Conservation (phyloP, 441 rosid species). For the Lepidium campestre region DNA sequence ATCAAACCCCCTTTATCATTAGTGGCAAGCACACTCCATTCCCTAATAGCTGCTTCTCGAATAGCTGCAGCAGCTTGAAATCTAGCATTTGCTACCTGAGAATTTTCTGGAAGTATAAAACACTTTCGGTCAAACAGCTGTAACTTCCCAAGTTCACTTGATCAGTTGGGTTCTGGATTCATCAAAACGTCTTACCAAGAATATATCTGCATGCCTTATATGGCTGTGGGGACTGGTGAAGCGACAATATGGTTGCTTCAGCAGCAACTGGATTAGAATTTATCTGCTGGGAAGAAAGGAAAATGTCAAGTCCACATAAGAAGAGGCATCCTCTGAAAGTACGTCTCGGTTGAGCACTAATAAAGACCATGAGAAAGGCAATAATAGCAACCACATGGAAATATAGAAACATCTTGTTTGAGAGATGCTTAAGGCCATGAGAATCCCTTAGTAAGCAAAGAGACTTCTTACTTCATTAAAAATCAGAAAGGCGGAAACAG, state of each 20-base stretch:
- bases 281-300: constrained; percentile 44
- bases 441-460: not conserved
- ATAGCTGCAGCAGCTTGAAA: constrained; percentile 97
- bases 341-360: not conserved
- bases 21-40: constrained; percentile 75
- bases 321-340: not conserved
- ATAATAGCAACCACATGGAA: not conserved
- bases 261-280: constrained; percentile 76
- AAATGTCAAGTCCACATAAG: not conserved
- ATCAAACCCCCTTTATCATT: constrained; percentile 80
- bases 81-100: constrained; percentile 89
- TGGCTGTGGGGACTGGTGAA: constrained; percentile 82
- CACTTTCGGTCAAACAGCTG: constrained; percentile 3
- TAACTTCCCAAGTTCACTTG: not conserved
- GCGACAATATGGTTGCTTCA: constrained; percentile 74
- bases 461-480: not conserved
- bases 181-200: constrained; percentile 46
- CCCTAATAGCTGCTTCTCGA: constrained; percentile 92
- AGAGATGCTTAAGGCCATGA: not conserved
- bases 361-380: not conserved
- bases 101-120: constrained; percentile 53
- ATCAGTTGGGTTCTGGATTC: not conserved
- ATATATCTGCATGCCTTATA: constrained; percentile 82
- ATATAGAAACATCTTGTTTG: not conserved
- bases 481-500: not conserved